Percentiles rank a stretch among this genome's conserved stretches.
Conservation (phyloP, 2,329 filamentous ascomycete genomes). For the Apiospora sp. region DNA sequence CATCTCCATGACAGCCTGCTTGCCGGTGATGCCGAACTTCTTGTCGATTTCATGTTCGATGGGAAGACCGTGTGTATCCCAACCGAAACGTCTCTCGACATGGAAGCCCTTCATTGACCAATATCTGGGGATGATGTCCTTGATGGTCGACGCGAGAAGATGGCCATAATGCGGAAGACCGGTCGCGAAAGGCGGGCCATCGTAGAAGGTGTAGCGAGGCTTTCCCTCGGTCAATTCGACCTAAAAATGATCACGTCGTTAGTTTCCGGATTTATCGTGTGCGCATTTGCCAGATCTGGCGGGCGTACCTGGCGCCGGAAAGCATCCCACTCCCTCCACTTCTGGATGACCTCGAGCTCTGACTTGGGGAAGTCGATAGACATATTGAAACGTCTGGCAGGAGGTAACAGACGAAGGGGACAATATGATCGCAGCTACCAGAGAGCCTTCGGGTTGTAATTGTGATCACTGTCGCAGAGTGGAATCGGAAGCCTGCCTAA, state of each 20-base stretch:
- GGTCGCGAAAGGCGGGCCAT: conserved; percentile 83
- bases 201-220: conserved; percentile 93
- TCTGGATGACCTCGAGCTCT: conserved; percentile 83
- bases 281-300: conserved; percentile 28
- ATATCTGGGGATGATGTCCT: conserved; percentile 95
- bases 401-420: conserved; percentile 10
- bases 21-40: conserved; percentile 87
- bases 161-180: conserved; percentile 75
- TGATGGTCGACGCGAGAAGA: conserved; percentile 90
- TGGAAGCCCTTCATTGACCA: conserved; percentile 97
- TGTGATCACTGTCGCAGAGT: conserved; percentile 14
- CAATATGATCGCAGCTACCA: conserved; percentile 12
- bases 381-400: conserved; percentile 54
- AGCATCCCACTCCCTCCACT: conserved; percentile 92
- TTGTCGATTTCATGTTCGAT: conserved; percentile 99
- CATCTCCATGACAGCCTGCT: conserved; percentile 85
- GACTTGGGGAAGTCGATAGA: conserved; percentile 93
- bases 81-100: conserved; percentile 91
- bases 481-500: conserved; percentile 14
- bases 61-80: conserved; percentile 93
- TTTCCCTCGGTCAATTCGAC: conserved; percentile 83
- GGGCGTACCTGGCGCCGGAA: conserved; percentile 78
- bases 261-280: conserved; percentile 21
- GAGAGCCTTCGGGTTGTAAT: conserved; percentile 4
- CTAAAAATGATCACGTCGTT: conserved; percentile 40